Evolutionary conservation across 2,329 filamentous ascomycete genomes (phyloP).

Genomic region (Pochonia chlamydosporia): DNA sequence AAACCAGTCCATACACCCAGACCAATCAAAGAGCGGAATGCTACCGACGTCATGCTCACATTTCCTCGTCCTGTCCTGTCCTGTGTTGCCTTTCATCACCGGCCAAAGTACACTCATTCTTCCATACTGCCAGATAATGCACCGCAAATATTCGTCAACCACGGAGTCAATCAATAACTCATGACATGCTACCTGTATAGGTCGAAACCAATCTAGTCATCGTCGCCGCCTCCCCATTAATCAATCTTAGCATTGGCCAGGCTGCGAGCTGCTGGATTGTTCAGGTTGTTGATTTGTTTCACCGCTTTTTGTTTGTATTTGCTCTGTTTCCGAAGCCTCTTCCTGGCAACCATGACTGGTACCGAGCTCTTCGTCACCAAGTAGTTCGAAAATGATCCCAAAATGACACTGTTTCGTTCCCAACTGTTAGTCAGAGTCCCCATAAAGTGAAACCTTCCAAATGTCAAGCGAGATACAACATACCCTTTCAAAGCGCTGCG

Average conservation of each 20-base stretch:
- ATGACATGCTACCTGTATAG: too few species aligned
- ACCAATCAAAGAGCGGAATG: background rate
- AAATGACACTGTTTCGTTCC: constrained; percentile 60
- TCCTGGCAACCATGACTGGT: constrained; percentile 95
- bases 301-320: constrained; percentile 66
- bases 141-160: too few species aligned
- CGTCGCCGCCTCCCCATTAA: constrained; percentile 27
- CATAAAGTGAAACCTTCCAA: too few species aligned
- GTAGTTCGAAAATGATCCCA: constrained; percentile 97
- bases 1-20: background rate
- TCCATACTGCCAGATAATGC: too few species aligned
- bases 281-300: constrained; percentile 76
- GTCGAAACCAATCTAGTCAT: background rate
- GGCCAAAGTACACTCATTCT: too few species aligned
- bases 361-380: constrained; percentile 94
- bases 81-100: too few species aligned
- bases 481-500: constrained; percentile 90
- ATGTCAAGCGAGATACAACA: constrained; percentile 22
- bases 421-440: constrained; percentile 22
- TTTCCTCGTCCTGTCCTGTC: too few species aligned
- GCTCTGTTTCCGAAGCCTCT: constrained; percentile 79
- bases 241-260: constrained; percentile 72
- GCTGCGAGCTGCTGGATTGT: constrained; percentile 59
- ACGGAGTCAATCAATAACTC: background rate
- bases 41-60: background rate